A percentile compares a stretch with the other conserved stretches of the same genome.
These are phyloP conservation scores for Magnolia kwangsiensis DNA, from an alignment of 164 flowering plant species.

Conservation along the genomic window DNA sequence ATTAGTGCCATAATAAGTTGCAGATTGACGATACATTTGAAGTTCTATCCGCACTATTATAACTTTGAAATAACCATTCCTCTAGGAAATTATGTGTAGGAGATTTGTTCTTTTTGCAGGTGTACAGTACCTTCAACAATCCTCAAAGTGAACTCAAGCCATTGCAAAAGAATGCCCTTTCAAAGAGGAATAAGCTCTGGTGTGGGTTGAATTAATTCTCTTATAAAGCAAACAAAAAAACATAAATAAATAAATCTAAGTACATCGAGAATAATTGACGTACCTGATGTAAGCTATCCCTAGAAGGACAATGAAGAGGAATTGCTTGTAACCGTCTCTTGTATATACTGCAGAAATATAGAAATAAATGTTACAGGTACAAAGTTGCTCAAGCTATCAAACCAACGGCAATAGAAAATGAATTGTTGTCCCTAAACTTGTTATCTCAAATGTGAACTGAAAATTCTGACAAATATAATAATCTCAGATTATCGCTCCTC, in stretches of 20 bases:
- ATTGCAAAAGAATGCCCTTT: background rate
- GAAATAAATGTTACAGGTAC: background rate
- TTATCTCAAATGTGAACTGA: background rate
- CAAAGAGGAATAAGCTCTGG: background rate
- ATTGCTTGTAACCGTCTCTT: constrained; percentile 36
- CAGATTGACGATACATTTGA: no score
- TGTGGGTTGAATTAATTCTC: background rate
- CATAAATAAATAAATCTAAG: no score
- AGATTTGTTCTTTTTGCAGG: no score
- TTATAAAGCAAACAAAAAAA: no score
- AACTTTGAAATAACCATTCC: no score
- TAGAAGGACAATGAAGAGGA: constrained; percentile 23
- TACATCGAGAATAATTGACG: background rate
- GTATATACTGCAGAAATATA: constrained; percentile 45
- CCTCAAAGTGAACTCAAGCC: no score
- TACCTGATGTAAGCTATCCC: constrained; percentile 18
- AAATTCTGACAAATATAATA: background rate
- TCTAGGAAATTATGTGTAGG: no score
- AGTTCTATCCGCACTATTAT: no score
- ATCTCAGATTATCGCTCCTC: background rate
- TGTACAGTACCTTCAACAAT: no score
- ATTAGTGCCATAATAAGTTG: no score
- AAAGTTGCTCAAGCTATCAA: background rate
- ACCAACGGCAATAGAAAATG: background rate
- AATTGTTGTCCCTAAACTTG: background rate